Base-by-base conservation (phyloP, 2,329 filamentous ascomycete genomes). In the Amesomyces nigricolor region DNA sequence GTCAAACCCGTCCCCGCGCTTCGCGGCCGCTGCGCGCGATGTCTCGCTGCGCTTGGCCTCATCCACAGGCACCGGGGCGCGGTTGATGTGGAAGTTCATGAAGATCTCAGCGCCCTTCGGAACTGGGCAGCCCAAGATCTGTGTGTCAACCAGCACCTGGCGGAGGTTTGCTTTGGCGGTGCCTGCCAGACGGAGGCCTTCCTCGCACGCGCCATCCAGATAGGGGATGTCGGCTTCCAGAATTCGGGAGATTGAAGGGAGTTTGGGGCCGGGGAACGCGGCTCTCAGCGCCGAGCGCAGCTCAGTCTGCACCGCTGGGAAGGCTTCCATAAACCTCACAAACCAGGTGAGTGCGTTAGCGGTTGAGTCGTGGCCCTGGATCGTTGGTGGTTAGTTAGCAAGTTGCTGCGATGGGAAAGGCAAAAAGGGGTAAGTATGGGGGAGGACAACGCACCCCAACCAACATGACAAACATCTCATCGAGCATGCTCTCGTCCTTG, bases 281-380 rank as follows among this genome's bases (percentile, higher is more conserved):
- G 57, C 48, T 6, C 59, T 64, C 0, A 63, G 54, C 4, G 39
- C 32, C 4, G 29, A 16, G 14, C 63, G 60, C 0, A 64, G 57
- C 17, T 49, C 32, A 16, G 30, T 43, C 32, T 63, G 63, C 0
- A 49, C 47, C 0, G 35, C 4, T 5, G 54, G 60, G 38, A 53
- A 38, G 19, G 50, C 35, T n/a, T 55, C 62, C 56, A 63, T 62
- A 46, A 58, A 59, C 30, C 58, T 59, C 38, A 58, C 44, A 29
- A 62, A 64, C 61, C 60, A 64, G 14, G 51, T 49, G 17, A 57
- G 58, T 7, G 51, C 72, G 10, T 70, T 74, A 14, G 71, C 67
- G 2, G 72, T 75, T 0, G 75, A 77, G 47, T 78, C 74, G 57
- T 76, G 71, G 16, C 74, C 76, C 47, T 72, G 70, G 3, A 4